phyloP scores from a whole-genome alignment of 495 filamentous ascomycete species.

The Penicillium pulvis region DNA sequence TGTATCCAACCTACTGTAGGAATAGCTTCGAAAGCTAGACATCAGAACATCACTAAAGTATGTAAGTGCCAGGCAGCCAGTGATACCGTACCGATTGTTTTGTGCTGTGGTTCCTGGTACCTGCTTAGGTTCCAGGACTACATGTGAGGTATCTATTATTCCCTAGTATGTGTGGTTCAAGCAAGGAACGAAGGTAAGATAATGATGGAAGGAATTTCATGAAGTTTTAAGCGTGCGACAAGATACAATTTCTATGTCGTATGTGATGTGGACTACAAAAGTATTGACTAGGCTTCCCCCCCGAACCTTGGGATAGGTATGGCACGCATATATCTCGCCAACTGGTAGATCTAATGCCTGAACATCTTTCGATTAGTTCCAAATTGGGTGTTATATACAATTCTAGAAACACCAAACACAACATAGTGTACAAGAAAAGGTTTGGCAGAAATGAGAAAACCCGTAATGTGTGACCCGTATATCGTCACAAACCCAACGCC shows the following conservation, averaged over 20 bases:
- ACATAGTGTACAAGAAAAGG: conserved; percentile 5
- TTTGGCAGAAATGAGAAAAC: conserved; percentile 4
- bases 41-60: background rate
- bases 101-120: no score
- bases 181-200: background rate
- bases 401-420: background rate
- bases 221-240: background rate
- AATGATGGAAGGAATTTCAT: background rate
- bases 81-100: background rate
- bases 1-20: background rate
- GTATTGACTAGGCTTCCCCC: no score
- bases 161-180: background rate
- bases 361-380: background rate
- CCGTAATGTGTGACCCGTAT: conserved; percentile 9
- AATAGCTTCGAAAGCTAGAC: background rate
- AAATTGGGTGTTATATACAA: conserved; percentile 1
- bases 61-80: no score
- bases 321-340: background rate
- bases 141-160: background rate
- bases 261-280: no score
- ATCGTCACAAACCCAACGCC: conserved; percentile 13
- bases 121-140: background rate
- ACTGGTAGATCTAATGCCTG: background rate
- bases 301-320: no score
- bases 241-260: background rate